Percentiles rank a stretch among this genome's conserved stretches.
These are phyloP conservation scores for Parietichytrium sp. DNA, from an alignment of 108 stramenopile genomes.

Conservation along the genomic window DNA sequence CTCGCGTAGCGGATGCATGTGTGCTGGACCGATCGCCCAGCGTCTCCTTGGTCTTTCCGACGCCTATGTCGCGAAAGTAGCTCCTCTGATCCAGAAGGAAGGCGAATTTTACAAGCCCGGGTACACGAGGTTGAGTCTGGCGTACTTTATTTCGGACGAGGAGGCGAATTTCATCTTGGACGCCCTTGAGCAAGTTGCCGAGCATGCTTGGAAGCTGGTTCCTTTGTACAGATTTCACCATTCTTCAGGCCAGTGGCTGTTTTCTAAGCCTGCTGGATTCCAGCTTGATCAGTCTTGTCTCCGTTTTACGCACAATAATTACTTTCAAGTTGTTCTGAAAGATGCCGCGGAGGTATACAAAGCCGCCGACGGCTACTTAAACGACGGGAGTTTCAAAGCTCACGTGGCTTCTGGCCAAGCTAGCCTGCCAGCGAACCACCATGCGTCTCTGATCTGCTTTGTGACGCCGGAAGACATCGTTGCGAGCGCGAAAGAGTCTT, in stretches of 20 bases:
- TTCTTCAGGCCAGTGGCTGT: constrained; percentile 47
- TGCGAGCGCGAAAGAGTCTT: no score
- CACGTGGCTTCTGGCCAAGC: no score
- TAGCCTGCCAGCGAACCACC: no score
- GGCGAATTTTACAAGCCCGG: constrained; percentile 80
- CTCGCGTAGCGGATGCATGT: constrained; percentile 80
- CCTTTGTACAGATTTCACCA: constrained; percentile 72
- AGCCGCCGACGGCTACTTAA: no score
- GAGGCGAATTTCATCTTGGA: constrained; percentile 81
- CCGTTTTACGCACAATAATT: no score
- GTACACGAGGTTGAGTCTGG: constrained; percentile 79
- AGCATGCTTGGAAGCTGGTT: constrained; percentile 77
- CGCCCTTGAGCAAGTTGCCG: constrained; percentile 83
- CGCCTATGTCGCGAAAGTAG: constrained; percentile 68
- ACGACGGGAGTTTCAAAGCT: no score
- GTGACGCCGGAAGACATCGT: no score
- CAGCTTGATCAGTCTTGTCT: no score
- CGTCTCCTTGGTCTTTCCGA: constrained; percentile 71
- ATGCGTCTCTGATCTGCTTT: no score
- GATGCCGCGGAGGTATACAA: no score
- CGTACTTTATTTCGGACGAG: constrained; percentile 69
- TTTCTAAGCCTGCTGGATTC: no score
- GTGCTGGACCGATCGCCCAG: constrained; percentile 84
- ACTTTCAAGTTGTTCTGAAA: no score
- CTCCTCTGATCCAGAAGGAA: constrained; percentile 72